Conservation (phyloP, 2,329 filamentous ascomycete genomes). For the Clonostachys byssicola region DNA sequence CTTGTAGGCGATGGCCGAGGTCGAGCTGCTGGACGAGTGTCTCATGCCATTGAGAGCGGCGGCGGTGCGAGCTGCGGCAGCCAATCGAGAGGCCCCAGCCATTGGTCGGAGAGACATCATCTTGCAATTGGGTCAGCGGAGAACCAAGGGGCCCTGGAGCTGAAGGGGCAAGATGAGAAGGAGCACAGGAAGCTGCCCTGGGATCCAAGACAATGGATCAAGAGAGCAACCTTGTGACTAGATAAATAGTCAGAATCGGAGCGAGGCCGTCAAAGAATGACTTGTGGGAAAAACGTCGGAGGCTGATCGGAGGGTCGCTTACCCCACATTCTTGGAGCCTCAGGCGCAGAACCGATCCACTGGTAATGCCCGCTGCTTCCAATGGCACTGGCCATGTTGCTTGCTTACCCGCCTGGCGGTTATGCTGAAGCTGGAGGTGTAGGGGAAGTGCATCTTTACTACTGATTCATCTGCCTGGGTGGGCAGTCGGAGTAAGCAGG, state of each 20-base stretch:
- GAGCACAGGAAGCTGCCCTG: too few species aligned
- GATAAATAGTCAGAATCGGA: not conserved
- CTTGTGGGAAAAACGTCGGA: too few species aligned
- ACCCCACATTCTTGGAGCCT: too few species aligned
- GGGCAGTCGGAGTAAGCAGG: too few species aligned
- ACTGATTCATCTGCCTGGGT: too few species aligned
- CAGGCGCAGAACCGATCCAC: too few species aligned
- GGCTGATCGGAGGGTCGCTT: too few species aligned
- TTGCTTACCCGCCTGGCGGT: too few species aligned
- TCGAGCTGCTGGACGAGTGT: slow-evolving; percentile 62
- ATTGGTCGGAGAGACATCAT: slow-evolving; percentile 40
- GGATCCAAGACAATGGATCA: not conserved
- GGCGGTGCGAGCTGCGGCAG: slow-evolving; percentile 16
- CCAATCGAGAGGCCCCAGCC: slow-evolving; percentile 13
- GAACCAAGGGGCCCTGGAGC: slow-evolving; percentile 9
- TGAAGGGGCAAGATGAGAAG: not conserved
- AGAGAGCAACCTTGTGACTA: not conserved
- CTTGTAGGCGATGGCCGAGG: slow-evolving; percentile 95
- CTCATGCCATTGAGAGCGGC: slow-evolving; percentile 21
- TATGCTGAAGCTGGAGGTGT: too few species aligned
- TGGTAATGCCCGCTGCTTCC: too few species aligned
- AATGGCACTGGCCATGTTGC: too few species aligned
- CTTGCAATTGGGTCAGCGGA: slow-evolving; percentile 13
- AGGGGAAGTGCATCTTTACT: too few species aligned
- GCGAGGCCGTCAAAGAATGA: not conserved